phyloP scores from a whole-genome alignment of 441 rosid species.

The Euphorbia corollata region DNA sequence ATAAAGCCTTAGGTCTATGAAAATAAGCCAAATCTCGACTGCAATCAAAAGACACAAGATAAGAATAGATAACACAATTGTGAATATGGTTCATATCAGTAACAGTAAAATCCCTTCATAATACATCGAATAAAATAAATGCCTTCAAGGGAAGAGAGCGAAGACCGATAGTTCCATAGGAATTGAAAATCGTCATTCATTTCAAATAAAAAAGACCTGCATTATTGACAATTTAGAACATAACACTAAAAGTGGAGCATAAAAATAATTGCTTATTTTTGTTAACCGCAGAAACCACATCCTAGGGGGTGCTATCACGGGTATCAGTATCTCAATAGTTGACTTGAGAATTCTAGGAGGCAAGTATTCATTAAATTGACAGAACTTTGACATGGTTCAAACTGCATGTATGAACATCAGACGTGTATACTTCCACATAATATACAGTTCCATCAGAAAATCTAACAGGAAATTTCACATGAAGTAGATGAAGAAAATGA shows the following conservation, averaged over 20 bases:
- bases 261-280: background rate
- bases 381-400: background rate
- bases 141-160: background rate
- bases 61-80: background rate
- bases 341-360: background rate
- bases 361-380: background rate
- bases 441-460: background rate
- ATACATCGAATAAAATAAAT: background rate
- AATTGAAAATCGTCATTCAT: background rate
- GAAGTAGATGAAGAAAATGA: background rate
- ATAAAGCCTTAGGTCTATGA: conserved; percentile 90
- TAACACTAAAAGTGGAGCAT: background rate
- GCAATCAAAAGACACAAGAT: conserved; percentile 26
- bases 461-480: background rate
- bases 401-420: background rate
- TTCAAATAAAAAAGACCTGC: background rate
- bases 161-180: background rate
- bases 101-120: background rate
- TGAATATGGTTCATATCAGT: background rate
- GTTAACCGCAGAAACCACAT: background rate
- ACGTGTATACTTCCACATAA: background rate
- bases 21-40: conserved; percentile 92
- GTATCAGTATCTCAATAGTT: background rate
- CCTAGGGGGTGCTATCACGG: background rate
- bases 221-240: background rate